These are phyloP conservation scores for Colletotrichum magnum DNA, from an alignment of 2,329 filamentous ascomycete species.

Conservation along the genomic window DNA sequence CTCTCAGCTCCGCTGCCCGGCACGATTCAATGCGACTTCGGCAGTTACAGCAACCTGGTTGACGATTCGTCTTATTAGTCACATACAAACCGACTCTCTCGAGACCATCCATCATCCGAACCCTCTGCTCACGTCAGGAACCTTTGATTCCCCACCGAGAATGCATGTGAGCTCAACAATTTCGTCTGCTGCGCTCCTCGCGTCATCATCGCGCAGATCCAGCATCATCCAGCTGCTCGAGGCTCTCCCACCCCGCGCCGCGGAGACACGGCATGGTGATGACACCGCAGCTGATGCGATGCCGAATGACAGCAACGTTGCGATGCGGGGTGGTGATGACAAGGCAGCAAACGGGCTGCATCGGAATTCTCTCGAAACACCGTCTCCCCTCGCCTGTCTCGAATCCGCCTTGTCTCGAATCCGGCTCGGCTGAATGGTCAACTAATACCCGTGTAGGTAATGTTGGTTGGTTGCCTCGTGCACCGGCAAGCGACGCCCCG, in stretches of 20 bases:
- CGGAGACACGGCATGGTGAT: not conserved
- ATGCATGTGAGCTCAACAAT: constrained; percentile 8
- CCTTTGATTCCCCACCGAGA: not conserved
- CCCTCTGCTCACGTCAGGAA: not conserved
- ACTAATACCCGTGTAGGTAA: no score
- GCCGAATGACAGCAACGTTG: not conserved
- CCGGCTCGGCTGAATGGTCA: not conserved
- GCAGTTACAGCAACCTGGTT: not conserved
- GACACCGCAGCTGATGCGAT: not conserved
- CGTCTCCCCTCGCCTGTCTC: not conserved
- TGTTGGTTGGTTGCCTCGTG: no score
- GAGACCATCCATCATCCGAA: no score
- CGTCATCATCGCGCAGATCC: not conserved
- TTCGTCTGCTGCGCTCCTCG: not conserved
- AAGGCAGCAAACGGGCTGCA: not conserved
- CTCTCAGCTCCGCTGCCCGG: constrained; percentile 1
- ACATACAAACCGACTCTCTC: no score
- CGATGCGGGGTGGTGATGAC: constrained; percentile 6
- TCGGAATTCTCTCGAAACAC: not conserved
- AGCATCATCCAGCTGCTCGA: not conserved
- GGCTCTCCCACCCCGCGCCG: not conserved
- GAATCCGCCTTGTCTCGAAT: not conserved
- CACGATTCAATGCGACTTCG: constrained; percentile 4
- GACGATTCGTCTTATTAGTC: no score
- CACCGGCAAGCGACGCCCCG: not conserved